Evolutionary conservation across 768 basidiomycete genomes (phyloP), one percentile per base, ranked within the genome.

Genomic region (Hortiboletus campestris): DNA sequence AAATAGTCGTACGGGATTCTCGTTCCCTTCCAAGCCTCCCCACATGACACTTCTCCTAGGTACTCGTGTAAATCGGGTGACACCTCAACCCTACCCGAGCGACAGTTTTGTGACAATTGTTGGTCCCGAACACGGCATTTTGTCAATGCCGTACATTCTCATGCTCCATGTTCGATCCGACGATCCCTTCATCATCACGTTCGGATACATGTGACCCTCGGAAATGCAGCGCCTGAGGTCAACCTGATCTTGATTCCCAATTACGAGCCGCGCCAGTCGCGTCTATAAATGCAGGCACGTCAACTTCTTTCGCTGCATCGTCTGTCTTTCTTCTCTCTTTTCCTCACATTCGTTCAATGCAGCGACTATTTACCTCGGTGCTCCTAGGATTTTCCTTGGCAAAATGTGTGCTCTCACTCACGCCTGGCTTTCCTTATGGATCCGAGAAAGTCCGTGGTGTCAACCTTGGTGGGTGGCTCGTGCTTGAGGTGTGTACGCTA

Each of bases 401-500:
- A 10, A 54, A 20, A 22, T 60, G 54, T 46, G 74, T 73, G 13
- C 46, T 51, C 25, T 72, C 67, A 40, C 69, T 84, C 55, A 70
- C 68, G 31, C 82, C 78, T 20, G 80, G 83, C 48, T 91, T 91
- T 63, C 78, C 88, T 5, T 92, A 92, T 61, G 90, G 89, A 22
- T 78, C 79, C 6, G 58, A 82, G 72, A 87, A 85, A 62, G 84
- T 93, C 46, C 84, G 91, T 13, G 91, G 91, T 53, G 91, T 93
- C 60, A 93, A 89, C 72, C 80, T 94, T 28, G 91, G 91, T 29
- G 82, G 83, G 3, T 83, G 82, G 82, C 78, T 83, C 38, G 73
- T 84, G 9, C 70, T 82, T 25, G 81, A 81, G 75, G 80, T 79
- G 34, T 29, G 75, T 60, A 51, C 19, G 16, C 45, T 42, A 16